Evolutionary conservation across 768 basidiomycete species (phyloP), one percentile per base, ranked within the genome.

Genomic region (Mycena kentingensis): DNA sequence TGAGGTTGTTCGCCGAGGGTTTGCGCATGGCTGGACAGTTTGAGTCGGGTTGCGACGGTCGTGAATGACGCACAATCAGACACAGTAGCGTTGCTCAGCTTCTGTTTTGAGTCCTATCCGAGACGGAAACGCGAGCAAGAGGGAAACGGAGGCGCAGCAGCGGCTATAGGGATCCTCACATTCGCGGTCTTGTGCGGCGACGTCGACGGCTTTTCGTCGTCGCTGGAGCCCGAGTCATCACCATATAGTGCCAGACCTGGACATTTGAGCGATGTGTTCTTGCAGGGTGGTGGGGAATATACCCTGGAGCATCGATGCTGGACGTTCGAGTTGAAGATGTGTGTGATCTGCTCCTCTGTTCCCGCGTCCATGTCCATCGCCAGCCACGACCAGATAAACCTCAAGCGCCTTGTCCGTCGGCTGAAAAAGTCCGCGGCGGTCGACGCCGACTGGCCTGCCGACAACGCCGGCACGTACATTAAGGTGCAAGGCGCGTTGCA

Each of bases 311-410:
- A n/a, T n/a, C n/a, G n/a, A n/a, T n/a, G n/a, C n/a, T n/a, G n/a
- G n/a, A n/a, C n/a, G n/a, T n/a, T n/a, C n/a, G n/a, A n/a, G n/a
- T n/a, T n/a, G n/a, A n/a, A n/a, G n/a, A n/a, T n/a, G n/a, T n/a
- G n/a, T n/a, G n/a, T n/a, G n/a, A n/a, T n/a, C n/a, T n/a, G n/a
- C n/a, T n/a, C n/a, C n/a, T n/a, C n/a, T n/a, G n/a, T n/a, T n/a
- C n/a, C n/a, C n/a, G n/a, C n/a, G n/a, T n/a, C 13, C 41, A 42
- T 25, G 5, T n/a, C 22, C 22, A 42, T 42, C 18, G 18, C 37
- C 7, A 42, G 41, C 37, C 88, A 87, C 52, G 85, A 90, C 70
- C 78, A 80, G 58, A 80, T 90, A 12, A 90, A 90, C 67, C 72
- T 90, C 8, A 68, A 70, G 10, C 77, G 85, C 43, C 75, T 90